Evolutionary conservation across 164 flowering plant genomes (phyloP).

Genomic region (Warburgia ugandensis): DNA sequence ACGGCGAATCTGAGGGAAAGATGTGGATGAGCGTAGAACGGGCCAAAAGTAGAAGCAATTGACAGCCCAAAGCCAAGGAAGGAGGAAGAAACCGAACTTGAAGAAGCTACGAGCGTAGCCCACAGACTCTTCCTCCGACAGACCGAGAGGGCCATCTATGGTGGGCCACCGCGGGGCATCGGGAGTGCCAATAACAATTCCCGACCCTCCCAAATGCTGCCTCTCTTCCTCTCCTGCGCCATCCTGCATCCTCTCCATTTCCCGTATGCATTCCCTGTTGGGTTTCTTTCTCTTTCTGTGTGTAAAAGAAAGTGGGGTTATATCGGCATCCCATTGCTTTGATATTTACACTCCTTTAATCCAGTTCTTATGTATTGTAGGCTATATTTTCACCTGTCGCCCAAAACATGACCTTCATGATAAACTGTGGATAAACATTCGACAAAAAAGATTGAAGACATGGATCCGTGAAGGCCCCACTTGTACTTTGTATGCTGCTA

Average conservation of each 20-base stretch:
- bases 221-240: slow-evolving; percentile 10
- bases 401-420: no score
- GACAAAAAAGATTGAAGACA: no score
- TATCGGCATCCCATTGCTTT: no score
- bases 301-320: no score
- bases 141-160: slow-evolving; percentile 75
- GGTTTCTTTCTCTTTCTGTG: slow-evolving; percentile 6
- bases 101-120: slow-evolving; percentile 63
- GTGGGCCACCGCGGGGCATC: slow-evolving; percentile 58
- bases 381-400: no score
- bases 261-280: no score
- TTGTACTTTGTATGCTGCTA: no score
- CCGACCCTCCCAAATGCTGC: slow-evolving; percentile 4
- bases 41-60: slow-evolving; percentile 98
- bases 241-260: slow-evolving; percentile 7
- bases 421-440: no score
- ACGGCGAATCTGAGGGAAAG: slow-evolving; percentile 61
- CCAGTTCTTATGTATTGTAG: no score
- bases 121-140: slow-evolving; percentile 64
- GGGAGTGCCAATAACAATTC: slow-evolving; percentile 6
- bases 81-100: slow-evolving; percentile 64
- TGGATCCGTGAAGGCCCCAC: no score
- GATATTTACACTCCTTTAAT: no score
- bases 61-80: slow-evolving; percentile 88
- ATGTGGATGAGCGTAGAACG: slow-evolving; percentile 49